Percentiles rank a stretch among this genome's conserved stretches.
phyloP scores from a whole-genome alignment of 2,329 filamentous ascomycete genomes.

The Paraconiothyrium brasiliense region DNA sequence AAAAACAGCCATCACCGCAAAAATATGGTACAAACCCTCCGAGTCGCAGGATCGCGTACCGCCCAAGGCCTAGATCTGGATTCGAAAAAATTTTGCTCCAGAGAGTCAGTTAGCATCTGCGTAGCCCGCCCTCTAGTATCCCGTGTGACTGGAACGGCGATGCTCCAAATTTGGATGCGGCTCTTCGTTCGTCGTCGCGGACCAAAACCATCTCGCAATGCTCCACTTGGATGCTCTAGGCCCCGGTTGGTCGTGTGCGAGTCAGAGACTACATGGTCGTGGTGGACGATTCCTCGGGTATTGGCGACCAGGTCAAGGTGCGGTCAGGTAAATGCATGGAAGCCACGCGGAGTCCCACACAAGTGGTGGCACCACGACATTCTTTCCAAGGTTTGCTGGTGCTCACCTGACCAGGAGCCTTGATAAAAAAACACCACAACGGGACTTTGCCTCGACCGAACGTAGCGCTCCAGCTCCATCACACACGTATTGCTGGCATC shows the following conservation, averaged over 20 bases:
- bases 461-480: neutral
- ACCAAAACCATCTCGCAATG: neutral
- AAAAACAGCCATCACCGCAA: neutral
- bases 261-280: neutral
- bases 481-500: too few species aligned
- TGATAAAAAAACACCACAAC: neutral
- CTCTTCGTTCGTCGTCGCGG: slow-evolving; percentile 1
- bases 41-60: neutral
- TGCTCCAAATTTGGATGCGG: neutral
- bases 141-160: neutral
- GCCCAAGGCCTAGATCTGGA: neutral
- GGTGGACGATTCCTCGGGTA: neutral
- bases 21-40: neutral
- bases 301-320: neutral
- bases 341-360: slow-evolving; percentile 12
- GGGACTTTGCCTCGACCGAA: neutral
- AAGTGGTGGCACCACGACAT: too few species aligned
- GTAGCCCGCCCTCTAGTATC: neutral
- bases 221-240: slow-evolving; percentile 19
- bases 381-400: neutral
- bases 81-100: neutral
- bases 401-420: slow-evolving; percentile 4
- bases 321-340: neutral
- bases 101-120: slow-evolving; percentile 2
- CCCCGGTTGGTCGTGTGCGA: neutral